A percentile compares a stretch with the other conserved stretches of the same genome.
Evolutionary conservation across 208 protist genomes (phyloP).

Genomic region (Leishmania guyanensis): DNA sequence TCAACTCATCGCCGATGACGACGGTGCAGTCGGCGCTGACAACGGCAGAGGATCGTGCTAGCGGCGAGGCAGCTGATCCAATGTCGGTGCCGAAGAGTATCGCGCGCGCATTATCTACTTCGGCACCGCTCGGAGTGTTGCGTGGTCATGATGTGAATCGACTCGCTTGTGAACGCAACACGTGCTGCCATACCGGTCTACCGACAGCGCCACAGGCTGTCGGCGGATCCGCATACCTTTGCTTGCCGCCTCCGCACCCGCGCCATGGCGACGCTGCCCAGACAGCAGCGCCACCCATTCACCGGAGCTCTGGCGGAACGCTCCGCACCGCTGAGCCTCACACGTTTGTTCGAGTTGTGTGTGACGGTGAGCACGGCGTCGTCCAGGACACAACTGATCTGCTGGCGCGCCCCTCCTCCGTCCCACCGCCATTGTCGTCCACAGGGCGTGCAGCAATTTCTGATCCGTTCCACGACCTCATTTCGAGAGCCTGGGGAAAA

Average conservation of each 20-base stretch:
- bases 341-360: not conserved
- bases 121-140: not conserved
- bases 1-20: not conserved
- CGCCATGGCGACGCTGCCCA: too few relatives aligned
- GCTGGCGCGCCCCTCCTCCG: not conserved
- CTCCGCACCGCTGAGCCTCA: not conserved
- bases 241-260: not conserved
- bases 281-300: not conserved
- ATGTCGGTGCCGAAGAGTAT: not conserved
- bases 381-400: not conserved
- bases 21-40: not conserved
- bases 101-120: not conserved
- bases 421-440: not conserved
- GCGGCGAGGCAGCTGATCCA: not conserved
- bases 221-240: not conserved
- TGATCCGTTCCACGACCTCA: conserved; percentile 18
- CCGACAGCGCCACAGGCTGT: not conserved
- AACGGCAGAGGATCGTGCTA: not conserved
- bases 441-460: not conserved
- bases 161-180: not conserved
- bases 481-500: conserved; percentile 20
- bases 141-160: not conserved
- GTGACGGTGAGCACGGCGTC: not conserved
- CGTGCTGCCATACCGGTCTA: not conserved
- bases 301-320: not conserved